Base-by-base conservation (phyloP, 768 basidiomycete species). In the Cystoderma amianthinum region DNA sequence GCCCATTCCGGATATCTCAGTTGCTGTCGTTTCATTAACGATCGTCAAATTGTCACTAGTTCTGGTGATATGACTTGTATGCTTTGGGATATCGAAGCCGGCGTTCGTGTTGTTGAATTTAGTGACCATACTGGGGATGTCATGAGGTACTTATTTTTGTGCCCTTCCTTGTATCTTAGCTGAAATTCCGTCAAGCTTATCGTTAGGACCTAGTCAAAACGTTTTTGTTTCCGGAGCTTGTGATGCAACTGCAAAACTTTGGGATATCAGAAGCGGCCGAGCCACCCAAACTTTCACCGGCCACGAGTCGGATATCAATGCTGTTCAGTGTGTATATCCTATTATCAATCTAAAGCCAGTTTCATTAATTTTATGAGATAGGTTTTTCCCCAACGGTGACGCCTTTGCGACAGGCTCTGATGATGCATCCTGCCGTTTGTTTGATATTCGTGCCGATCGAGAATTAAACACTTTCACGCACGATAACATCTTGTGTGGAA, bases 11-110 rank as follows among this genome's bases (percentile, higher is more conserved):
- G 95, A 20, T 99, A 99, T 61, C 85, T 99, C 51, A 87, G 83
- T 55, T 99, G 95, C 72, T 99, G 95, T 68, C 81, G 95, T 32
- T 99, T 99, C 70, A 83, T 99, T 71, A 98, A 92, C 55, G 95
- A 99, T 66, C 78, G 95, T 39, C 95, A 99, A 72, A 99, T 99
- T 55, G 86, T 99, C 48, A 99, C 95, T 24, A 85, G 81, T 53
- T 97, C 94, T 23, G 95, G 95, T 41, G 95, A 99, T 61, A 99
- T 99, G 95, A 96, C 95, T 22, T 99, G 95, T 63, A 98, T 99
- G 94, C 76, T 98, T 20, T 99, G 96, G 95, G 95, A 99, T 64
- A 91, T 99, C 45, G 95, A 99, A 64, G 91, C 92, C 18, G 96
- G 95, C 49, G 92, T 95, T 1, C 72, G 95, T 47, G 87, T 94